Evolutionary conservation across 768 basidiomycete genomes (phyloP).

Genomic region (Leccinum barrowsii): DNA sequence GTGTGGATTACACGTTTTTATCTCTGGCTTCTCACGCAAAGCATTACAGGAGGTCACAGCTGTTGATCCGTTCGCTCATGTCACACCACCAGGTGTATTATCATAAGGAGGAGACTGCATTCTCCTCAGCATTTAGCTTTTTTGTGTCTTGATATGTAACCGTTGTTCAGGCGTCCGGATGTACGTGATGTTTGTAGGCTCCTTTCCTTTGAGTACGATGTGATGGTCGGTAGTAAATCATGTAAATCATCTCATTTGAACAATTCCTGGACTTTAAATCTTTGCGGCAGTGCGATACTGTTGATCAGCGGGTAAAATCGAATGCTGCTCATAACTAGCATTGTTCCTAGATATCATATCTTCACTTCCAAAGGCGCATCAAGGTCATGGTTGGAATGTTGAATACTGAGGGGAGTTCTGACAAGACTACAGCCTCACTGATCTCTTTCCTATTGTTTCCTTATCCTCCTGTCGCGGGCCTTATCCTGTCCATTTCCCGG

Average conservation of each 20-base stretch:
- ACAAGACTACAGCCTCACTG: too few species aligned
- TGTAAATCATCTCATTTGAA: not conserved
- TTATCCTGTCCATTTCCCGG: not conserved
- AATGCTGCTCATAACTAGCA: too few species aligned
- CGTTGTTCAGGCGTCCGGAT: not conserved
- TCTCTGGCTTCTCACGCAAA: not conserved
- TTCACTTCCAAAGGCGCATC: too few species aligned
- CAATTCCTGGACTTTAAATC: too few species aligned
- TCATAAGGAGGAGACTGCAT: not conserved
- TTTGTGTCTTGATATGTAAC: not conserved
- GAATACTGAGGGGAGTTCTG: too few species aligned
- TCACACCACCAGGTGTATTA: not conserved
- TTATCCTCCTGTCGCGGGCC: too few species aligned
- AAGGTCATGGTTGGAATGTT: too few species aligned
- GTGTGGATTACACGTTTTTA: not conserved
- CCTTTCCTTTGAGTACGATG: not conserved
- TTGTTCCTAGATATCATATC: too few species aligned
- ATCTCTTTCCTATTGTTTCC: too few species aligned
- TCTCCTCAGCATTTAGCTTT: not conserved
- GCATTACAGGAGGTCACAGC: not conserved
- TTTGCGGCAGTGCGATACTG: too few species aligned
- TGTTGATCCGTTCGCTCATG: slow-evolving; percentile 15
- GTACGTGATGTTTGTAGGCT: not conserved
- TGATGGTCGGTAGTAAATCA: not conserved
- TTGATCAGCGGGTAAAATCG: too few species aligned